Conservation (phyloP, 106 monocot genomes). For the Vanilla planifolia region DNA sequence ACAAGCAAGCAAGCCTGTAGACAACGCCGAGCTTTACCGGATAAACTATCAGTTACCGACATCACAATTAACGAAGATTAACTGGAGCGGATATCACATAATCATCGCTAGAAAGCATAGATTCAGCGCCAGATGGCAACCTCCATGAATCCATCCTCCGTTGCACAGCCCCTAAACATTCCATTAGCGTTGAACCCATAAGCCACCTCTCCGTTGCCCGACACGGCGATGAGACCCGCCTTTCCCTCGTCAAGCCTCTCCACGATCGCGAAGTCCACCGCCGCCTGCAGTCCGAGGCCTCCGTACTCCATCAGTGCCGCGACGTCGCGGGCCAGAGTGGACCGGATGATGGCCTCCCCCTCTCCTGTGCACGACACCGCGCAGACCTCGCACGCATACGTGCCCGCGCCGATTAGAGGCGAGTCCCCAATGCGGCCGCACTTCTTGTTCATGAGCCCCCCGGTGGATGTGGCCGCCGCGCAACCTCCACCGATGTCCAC, state of each 20-base stretch:
- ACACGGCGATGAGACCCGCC: conserved; percentile 87
- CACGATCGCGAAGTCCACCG: conserved; percentile 57
- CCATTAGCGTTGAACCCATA: conserved; percentile 80
- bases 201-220: conserved; percentile 58
- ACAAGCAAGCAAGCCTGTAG: too few relatives aligned
- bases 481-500: conserved; percentile 58
- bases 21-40: too few relatives aligned
- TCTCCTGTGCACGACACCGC: conserved; percentile 93
- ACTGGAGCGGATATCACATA: too few relatives aligned
- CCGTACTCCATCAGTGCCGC: conserved; percentile 96
- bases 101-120: too few relatives aligned
- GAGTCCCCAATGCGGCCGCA: conserved; percentile 91
- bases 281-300: conserved; percentile 58
- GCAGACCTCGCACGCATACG: conserved; percentile 75
- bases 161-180: conserved; percentile 84
- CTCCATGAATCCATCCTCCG: conserved; percentile 83
- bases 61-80: too few relatives aligned
- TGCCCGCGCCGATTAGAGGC: conserved; percentile 79
- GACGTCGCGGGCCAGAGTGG: conserved; percentile 82
- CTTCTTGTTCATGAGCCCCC: conserved; percentile 96
- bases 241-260: conserved; percentile 75
- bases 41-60: too few relatives aligned
- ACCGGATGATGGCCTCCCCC: conserved; percentile 88
- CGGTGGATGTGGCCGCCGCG: conserved; percentile 87
- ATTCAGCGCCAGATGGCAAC: conserved; percentile 94